A percentile compares a stretch with the other conserved stretches of the same genome.
Evolutionary conservation across 345 rosid genomes (phyloP).

Genomic region (Bruguiera gymnorhiza): DNA sequence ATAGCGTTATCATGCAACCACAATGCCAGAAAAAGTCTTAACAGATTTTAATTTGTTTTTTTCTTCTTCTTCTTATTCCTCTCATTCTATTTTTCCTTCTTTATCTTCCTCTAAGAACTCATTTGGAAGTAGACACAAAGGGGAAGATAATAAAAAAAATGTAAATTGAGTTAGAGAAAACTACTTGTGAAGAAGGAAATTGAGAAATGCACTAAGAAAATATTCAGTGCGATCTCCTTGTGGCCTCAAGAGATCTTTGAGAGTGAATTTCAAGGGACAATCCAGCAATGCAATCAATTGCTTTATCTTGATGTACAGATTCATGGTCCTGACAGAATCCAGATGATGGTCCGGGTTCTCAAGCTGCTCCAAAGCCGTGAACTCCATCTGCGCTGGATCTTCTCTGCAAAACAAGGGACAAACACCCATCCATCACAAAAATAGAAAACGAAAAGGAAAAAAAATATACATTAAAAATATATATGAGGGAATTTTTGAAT

Average conservation of each 20-base stretch:
- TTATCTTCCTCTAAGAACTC: too few relatives aligned
- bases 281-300: slow-evolving; percentile 37
- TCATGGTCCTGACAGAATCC: slow-evolving; percentile 47
- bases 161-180: slow-evolving; percentile 3
- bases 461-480: not conserved
- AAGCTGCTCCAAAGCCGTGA: slow-evolving; percentile 66
- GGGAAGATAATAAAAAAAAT: not conserved
- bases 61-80: too few relatives aligned
- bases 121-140: not conserved
- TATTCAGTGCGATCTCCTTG: slow-evolving; percentile 57
- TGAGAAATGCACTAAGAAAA: slow-evolving; percentile 73
- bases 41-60: too few relatives aligned
- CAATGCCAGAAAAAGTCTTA: not conserved
- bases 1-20: not conserved
- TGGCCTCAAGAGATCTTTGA: slow-evolving; percentile 68
- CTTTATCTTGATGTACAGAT: slow-evolving; percentile 45
- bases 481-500: too few relatives aligned
- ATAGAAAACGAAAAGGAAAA: not conserved
- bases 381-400: slow-evolving; percentile 72
- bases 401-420: slow-evolving; percentile 43
- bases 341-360: slow-evolving; percentile 84
- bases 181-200: slow-evolving; percentile 77
- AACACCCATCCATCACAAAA: not conserved
- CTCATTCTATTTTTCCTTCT: too few relatives aligned
- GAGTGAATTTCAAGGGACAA: slow-evolving; percentile 55